Evolutionary conservation across 495 filamentous ascomycete genomes (phyloP), one percentile per base, ranked within the genome.

Genomic region (Neurospora sp.): DNA sequence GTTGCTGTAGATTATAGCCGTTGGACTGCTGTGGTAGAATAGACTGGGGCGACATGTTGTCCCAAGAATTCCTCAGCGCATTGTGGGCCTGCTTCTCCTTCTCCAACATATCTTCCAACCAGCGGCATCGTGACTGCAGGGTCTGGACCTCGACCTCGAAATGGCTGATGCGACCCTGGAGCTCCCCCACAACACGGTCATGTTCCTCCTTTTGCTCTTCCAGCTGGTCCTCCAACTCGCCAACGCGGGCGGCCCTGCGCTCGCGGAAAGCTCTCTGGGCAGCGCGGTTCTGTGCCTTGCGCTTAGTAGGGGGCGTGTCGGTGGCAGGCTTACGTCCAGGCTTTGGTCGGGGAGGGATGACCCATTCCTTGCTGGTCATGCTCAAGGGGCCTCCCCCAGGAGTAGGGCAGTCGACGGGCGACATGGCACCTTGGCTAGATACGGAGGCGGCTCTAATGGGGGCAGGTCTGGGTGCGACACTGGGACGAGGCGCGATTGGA

Each of bases 211-310:
- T 86, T 69, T 85, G 82, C 75, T 92, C 86, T 66, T 92, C 92
- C 35, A 96, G 87, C 78, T 93, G 89, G 74, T 96, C 92, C 80
- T 96, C 94, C 31, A 96, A 85, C 80, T 96, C 94, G 59, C 91
- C 92, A 5, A 96, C 93, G 31, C 91, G 90, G 14, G 92, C 92
- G 3, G 93, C 93, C 73, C 93, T 85, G 41, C 94, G 85, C 80
- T 98, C 94, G n/a, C 94, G 87, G 79, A 97, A 97, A 3, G 92
- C 93, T 73, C 94, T 86, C 83, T 98, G 94, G 16, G 94, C 94
- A n/a, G 92, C 92, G 48, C 94, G 87, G 81, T 98, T 98, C 79
- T 98, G 94, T 0, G 92, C 93, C 82, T 97, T 96, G 72, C 94
- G 90, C 80, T 97, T 96, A 44, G 93, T 97, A 3, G 93, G 93